phyloP scores from a whole-genome alignment of 495 filamentous ascomycete genomes.

The Sabuloglossum arenarium region DNA sequence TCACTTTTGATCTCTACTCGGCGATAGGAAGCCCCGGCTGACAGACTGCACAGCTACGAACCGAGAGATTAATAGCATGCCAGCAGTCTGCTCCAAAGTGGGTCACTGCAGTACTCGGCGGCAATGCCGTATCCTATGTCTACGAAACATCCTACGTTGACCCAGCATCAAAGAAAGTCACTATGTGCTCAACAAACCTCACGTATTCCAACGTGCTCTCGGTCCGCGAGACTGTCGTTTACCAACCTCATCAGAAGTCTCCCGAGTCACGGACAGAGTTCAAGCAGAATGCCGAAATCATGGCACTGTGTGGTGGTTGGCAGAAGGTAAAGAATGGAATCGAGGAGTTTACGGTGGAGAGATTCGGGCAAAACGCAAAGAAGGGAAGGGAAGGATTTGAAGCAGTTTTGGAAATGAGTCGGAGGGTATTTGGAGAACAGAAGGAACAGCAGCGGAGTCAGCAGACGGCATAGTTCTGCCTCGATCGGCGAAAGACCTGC shows the following conservation, averaged over 20 bases:
- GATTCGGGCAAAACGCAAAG: conserved; percentile 77
- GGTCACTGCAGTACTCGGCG: conserved; percentile 57
- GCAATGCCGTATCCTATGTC: conserved; percentile 59
- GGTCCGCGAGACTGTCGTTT: conserved; percentile 78
- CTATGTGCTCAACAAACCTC: conserved; percentile 82
- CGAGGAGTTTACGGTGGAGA: conserved; percentile 71
- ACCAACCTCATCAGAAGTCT: conserved; percentile 36
- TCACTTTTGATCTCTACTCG: background rate
- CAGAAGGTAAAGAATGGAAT: conserved; percentile 85
- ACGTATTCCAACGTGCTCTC: conserved; percentile 73
- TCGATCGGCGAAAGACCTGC: too few relatives aligned
- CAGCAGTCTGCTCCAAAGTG: conserved; percentile 74
- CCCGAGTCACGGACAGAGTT: conserved; percentile 51
- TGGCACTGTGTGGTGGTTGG: conserved; percentile 87
- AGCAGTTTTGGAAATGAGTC: conserved; percentile 78
- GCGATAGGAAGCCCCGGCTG: background rate
- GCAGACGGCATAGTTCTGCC: background rate
- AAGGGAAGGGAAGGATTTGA: conserved; percentile 88
- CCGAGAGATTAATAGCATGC: conserved; percentile 92
- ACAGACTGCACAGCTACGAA: conserved; percentile 42
- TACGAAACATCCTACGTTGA: conserved; percentile 94
- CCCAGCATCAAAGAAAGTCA: conserved; percentile 58
- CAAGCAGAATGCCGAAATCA: conserved; percentile 74
- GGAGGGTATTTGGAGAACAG: conserved; percentile 81
- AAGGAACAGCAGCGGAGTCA: conserved; percentile 31